A percentile compares a stretch with the other conserved stretches of the same genome.
phyloP scores from a whole-genome alignment of 2,329 filamentous ascomycete genomes.

The Coniochaeta pulveracea region DNA sequence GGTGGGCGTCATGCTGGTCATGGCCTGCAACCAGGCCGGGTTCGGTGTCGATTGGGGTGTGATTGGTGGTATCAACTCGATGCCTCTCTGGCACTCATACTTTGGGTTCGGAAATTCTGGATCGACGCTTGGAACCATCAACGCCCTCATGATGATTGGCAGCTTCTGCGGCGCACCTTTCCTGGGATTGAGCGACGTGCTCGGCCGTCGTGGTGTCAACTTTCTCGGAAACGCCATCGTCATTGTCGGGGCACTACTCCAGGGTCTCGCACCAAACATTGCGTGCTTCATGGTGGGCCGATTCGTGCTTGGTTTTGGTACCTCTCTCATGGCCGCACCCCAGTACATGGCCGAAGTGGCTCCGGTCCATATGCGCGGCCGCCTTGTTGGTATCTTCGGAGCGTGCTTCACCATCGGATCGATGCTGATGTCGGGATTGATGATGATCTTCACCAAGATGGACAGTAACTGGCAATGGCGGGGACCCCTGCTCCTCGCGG shows the following conservation, averaged over 20 bases:
- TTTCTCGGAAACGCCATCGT: conserved; percentile 32
- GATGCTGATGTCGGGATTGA: conserved; percentile 26
- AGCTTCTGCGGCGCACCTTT: conserved; percentile 35
- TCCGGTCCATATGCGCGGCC: conserved; percentile 23
- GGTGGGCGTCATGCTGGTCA: conserved; percentile 29
- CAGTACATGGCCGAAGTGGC: conserved; percentile 19
- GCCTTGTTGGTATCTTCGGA: conserved; percentile 33
- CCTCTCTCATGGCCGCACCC: conserved; percentile 15
- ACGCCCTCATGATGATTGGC: conserved; percentile 34
- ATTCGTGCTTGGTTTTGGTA: conserved; percentile 24
- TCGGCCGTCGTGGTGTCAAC: conserved; percentile 37
- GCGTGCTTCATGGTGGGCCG: conserved; percentile 21
- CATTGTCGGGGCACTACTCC: conserved; percentile 28
- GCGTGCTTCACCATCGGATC: conserved; percentile 33
- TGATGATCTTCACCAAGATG: conserved; percentile 27
- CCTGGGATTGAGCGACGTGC: conserved; percentile 34
- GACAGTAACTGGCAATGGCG: conserved; percentile 24
- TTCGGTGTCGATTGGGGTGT: conserved; percentile 38
- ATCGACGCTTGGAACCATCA: conserved; percentile 27
- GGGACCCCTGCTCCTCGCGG: conserved; percentile 30
- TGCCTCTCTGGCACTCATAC: conserved; percentile 28
- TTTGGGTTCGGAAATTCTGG: conserved; percentile 29
- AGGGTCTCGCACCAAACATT: conserved; percentile 32
- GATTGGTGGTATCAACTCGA: conserved; percentile 32
- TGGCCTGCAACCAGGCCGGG: conserved; percentile 33